phyloP scores from a whole-genome alignment of 1,284 basidiomycete species.

The Cryptococcus sp. region DNA sequence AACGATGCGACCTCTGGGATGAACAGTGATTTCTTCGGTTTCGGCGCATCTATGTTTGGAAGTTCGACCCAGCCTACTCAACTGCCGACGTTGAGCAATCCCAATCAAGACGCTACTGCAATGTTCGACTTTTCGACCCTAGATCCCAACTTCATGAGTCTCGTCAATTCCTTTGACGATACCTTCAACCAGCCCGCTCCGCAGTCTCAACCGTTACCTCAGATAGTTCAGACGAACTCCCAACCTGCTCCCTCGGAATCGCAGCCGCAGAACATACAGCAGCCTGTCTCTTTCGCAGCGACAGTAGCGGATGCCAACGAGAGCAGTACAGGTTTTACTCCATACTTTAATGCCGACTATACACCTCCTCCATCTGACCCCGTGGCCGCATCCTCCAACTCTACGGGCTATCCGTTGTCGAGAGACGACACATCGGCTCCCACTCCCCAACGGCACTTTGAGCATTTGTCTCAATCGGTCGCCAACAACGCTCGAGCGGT shows the following conservation, averaged over 20 bases:
- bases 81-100: background rate
- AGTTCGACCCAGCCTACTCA: background rate
- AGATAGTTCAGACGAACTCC: background rate
- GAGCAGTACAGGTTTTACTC: background rate
- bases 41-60: conserved; percentile 16
- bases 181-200: background rate
- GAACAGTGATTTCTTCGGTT: conserved; percentile 8
- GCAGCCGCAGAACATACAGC: background rate
- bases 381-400: background rate
- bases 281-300: background rate
- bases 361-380: background rate
- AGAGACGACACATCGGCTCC: background rate
- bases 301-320: background rate
- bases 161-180: conserved; percentile 23
- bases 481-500: background rate
- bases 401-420: background rate
- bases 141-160: conserved; percentile 30
- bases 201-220: background rate
- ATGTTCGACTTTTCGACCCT: conserved; percentile 33
- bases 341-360: background rate
- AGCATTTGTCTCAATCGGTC: background rate
- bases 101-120: background rate
- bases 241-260: background rate
- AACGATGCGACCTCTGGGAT: background rate
- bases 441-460: background rate